These are phyloP conservation scores for Aspergillus vadensis DNA, from an alignment of 2,329 filamentous ascomycete genomes.

Conservation along the genomic window DNA sequence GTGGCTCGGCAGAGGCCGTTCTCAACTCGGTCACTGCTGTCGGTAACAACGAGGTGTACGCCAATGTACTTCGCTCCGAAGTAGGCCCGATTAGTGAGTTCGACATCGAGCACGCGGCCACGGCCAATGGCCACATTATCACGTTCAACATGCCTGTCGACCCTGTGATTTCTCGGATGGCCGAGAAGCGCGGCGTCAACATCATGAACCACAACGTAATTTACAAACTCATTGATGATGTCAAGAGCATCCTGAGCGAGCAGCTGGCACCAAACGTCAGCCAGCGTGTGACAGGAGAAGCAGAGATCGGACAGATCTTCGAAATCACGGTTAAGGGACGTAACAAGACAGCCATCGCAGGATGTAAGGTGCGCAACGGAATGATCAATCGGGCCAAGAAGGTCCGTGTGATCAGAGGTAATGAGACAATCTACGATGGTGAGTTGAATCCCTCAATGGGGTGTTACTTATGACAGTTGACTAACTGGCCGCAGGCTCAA, in stretches of 20 bases:
- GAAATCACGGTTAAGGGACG: constrained; percentile 76
- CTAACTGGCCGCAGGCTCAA: constrained; percentile 59
- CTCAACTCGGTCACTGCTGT: constrained; percentile 73
- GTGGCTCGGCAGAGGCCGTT: constrained; percentile 90
- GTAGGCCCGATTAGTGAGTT: constrained; percentile 81
- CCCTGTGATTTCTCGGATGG: constrained; percentile 67
- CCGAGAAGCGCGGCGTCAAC: constrained; percentile 69
- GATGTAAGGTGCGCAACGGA: constrained; percentile 85
- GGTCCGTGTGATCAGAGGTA: constrained; percentile 71
- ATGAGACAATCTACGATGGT: constrained; percentile 80
- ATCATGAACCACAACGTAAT: constrained; percentile 79
- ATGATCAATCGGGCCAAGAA: constrained; percentile 63
- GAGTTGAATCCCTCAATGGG: constrained; percentile 42
- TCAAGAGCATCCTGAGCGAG: constrained; percentile 64
- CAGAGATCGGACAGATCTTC: constrained; percentile 81
- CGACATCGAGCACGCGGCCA: constrained; percentile 83
- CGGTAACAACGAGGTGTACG: constrained; percentile 79
- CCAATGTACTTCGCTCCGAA: constrained; percentile 73
- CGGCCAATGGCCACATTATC: constrained; percentile 73
- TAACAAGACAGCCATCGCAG: constrained; percentile 74
- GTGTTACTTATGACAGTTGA: constrained; percentile 5
- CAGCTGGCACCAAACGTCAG: constrained; percentile 68
- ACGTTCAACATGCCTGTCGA: constrained; percentile 80
- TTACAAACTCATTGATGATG: constrained; percentile 53
- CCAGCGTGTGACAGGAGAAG: constrained; percentile 78